Base-by-base conservation (phyloP, 495 filamentous ascomycete genomes). In the Neurospora sp. region DNA sequence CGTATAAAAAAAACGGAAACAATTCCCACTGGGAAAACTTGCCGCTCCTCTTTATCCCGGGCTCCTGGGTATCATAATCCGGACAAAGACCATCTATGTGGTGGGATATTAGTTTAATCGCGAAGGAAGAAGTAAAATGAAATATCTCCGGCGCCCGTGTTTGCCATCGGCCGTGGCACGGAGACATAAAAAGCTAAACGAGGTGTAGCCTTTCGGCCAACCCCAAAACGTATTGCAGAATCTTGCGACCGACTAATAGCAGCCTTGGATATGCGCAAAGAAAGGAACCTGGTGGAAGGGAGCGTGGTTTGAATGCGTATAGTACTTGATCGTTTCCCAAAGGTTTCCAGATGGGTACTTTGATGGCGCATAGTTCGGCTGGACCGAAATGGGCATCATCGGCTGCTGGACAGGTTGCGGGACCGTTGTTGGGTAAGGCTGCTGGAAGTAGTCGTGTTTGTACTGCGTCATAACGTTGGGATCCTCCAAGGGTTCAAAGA, bases 251-350 rank as follows among this genome's bases (percentile, higher is more conserved):
- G 54, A 73, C 78, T 83, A 86, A 79, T 86, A 87, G 80, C 83
- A 86, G 72, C 83, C 81, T 78, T 85, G 84, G 78, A 86, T 81
- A 73, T 82, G 80, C 46, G 83, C 75, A 71, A 84, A 83, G 42
- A 85, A 74, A 40, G 81, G 84, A 72, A 84, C 81, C 77, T 85
- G 85, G 74, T 87, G 84, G 72, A 85, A 85, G n/a, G 84, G 82
- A 59, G 82, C 76, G 71, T 81, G 80, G 71, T 83, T 16, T 27
- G 54, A 66, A 66, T 66, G 81, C 6, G 80, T 79, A 72, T 81
- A 82, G 72, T 81, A 81, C 69, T 81, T 81, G 37, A 86, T 76
- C 71, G 82, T 78, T 46, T 84, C 84, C 83, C 82, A 85, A 70
- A 82, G 79, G 69, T 83, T 4, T 76, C 82, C 35, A 84, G 77